phyloP scores from a whole-genome alignment of 352 stramenopile genomes.

The Aphanomyces cochlioides region DNA sequence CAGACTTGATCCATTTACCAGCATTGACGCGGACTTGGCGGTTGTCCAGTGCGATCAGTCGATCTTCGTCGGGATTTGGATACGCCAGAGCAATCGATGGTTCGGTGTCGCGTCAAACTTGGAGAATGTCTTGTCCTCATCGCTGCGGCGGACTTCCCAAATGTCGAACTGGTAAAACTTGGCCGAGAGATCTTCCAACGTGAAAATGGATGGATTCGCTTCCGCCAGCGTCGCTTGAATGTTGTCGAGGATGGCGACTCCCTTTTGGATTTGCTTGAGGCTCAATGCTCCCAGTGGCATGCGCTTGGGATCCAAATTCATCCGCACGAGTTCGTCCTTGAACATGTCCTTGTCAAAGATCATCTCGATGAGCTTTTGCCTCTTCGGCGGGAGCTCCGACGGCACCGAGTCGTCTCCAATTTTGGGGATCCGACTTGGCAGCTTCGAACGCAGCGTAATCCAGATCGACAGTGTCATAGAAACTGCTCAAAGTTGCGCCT shows the following conservation, averaged over 20 bases:
- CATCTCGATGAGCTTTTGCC: conserved; percentile 31
- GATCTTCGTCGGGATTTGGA: conserved; percentile 30
- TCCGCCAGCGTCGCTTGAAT: conserved; percentile 23
- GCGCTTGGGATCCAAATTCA: conserved; percentile 30
- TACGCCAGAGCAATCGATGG: conserved; percentile 39
- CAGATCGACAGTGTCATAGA: neutral
- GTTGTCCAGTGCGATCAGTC: conserved; percentile 34
- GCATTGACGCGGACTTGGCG: conserved; percentile 6
- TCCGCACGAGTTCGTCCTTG: conserved; percentile 32
- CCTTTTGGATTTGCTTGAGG: conserved; percentile 34
- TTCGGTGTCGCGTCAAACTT: conserved; percentile 33
- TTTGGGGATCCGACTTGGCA: conserved; percentile 10
- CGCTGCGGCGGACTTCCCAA: conserved; percentile 34
- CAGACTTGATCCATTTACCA: neutral
- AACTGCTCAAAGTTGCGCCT: too few species aligned
- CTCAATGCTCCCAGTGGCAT: neutral
- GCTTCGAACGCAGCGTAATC: conserved; percentile 16
- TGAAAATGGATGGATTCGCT: neutral
- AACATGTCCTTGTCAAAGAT: conserved; percentile 31
- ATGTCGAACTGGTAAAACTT: conserved; percentile 38
- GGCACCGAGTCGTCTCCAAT: conserved; percentile 38
- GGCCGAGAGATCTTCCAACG: conserved; percentile 28
- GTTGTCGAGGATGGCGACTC: conserved; percentile 35
- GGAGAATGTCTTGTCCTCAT: conserved; percentile 34
- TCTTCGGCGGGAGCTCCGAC: conserved; percentile 24